Conservation (phyloP, 2,329 filamentous ascomycete genomes). For the Ampelomyces quisqualis region DNA sequence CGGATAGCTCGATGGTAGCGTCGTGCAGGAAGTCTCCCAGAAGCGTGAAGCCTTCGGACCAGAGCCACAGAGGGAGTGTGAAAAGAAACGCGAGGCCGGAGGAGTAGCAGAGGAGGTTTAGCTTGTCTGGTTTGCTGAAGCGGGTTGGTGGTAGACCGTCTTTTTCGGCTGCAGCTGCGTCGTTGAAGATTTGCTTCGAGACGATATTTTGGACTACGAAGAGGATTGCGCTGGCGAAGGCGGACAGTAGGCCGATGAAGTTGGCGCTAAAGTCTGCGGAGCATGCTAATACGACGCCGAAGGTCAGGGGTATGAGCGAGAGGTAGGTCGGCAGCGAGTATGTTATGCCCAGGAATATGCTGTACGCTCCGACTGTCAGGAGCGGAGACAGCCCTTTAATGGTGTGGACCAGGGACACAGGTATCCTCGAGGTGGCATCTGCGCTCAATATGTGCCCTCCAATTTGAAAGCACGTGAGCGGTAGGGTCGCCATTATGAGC, state of each 20-base stretch:
- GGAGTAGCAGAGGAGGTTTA: slow-evolving; percentile 97
- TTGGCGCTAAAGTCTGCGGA: slow-evolving; percentile 89
- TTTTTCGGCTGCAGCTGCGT: slow-evolving; percentile 79
- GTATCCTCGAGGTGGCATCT: slow-evolving; percentile 89
- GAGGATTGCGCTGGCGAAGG: slow-evolving; percentile 84
- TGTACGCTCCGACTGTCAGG: slow-evolving; percentile 92
- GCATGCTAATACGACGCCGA: slow-evolving; percentile 95
- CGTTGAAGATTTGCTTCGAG: slow-evolving; percentile 96
- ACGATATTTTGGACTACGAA: slow-evolving; percentile 99
- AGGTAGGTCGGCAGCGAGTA: slow-evolving; percentile 79
- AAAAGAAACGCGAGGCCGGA: slow-evolving; percentile 87
- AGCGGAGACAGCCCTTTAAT: slow-evolving; percentile 96
- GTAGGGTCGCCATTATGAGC: slow-evolving; percentile 83
- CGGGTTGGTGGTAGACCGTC: slow-evolving; percentile 60
- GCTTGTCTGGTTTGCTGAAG: slow-evolving; percentile 85
- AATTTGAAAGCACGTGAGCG: slow-evolving; percentile 88
- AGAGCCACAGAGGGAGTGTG: slow-evolving; percentile 89
- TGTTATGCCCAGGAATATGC: slow-evolving; percentile 81
- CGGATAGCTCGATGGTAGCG: slow-evolving; percentile 73
- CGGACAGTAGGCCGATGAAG: slow-evolving; percentile 84
- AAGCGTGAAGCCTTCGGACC: slow-evolving; percentile 79
- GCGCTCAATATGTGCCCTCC: slow-evolving; percentile 91
- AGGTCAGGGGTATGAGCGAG: slow-evolving; percentile 79
- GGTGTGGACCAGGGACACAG: slow-evolving; percentile 94
- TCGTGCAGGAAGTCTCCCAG: slow-evolving; percentile 77